Percentiles rank a stretch among this genome's conserved stretches.
These are phyloP conservation scores for Otatea glauca DNA, from an alignment of 176 grass and related monocot genomes.

Conservation along the genomic window DNA sequence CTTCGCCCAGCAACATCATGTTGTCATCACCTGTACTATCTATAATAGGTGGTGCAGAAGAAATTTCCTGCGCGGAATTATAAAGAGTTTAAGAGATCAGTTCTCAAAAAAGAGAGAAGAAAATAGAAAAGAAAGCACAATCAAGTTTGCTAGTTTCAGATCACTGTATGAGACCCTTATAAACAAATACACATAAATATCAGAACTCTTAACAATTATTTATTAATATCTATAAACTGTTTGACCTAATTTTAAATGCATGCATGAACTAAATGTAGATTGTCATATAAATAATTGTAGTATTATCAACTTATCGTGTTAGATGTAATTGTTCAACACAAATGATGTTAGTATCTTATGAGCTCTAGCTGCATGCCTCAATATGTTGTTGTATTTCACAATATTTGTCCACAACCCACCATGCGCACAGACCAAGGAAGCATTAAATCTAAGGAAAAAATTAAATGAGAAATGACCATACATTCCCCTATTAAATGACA, in stretches of 20 bases:
- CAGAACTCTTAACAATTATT: neutral
- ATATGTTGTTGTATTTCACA: neutral
- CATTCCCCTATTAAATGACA: too few species aligned
- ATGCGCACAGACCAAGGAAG: too few species aligned
- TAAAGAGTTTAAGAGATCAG: neutral
- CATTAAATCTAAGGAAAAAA: too few species aligned
- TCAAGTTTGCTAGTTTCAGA: neutral
- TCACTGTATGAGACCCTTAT: neutral
- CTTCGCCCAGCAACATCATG: conserved; percentile 15
- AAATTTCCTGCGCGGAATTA: conserved; percentile 45
- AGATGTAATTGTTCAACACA: conserved; percentile 5
- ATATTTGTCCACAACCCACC: too few species aligned
- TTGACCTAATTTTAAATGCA: conserved; percentile 19
- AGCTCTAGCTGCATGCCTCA: neutral
- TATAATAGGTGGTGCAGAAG: conserved; percentile 48
- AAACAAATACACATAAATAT: conserved; percentile 17
- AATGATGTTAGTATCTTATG: neutral
- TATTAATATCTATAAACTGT: conserved; percentile 1
- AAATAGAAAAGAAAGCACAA: neutral
- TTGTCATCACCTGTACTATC: conserved; percentile 37
- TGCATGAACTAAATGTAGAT: conserved; percentile 6
- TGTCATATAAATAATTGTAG: neutral
- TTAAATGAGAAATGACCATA: too few species aligned
- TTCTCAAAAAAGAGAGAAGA: neutral
- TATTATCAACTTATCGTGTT: neutral